These are phyloP conservation scores for Phalaenopsis hybrid DNA, from an alignment of 116 monocot genomes.

Conservation along the genomic window DNA sequence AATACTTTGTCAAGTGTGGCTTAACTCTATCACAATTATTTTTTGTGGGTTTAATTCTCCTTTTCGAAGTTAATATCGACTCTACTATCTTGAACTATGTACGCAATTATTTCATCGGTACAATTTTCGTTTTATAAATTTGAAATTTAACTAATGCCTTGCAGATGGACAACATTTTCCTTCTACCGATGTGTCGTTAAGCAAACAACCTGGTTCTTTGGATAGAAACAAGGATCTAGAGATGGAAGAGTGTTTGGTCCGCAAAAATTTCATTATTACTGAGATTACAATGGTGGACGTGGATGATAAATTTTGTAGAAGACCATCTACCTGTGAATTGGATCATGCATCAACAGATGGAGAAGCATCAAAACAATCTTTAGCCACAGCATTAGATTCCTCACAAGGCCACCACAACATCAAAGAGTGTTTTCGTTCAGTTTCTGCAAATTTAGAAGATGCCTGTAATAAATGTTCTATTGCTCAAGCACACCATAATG, in stretches of 20 bases:
- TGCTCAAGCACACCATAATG: not conserved
- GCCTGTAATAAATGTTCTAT: not conserved
- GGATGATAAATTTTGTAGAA: not conserved
- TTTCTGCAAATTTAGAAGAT: not conserved
- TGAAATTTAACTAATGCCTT: not conserved
- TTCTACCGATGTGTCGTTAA: not conserved
- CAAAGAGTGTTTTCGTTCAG: not conserved
- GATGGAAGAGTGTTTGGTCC: not conserved
- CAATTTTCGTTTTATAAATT: not conserved
- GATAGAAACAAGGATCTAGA: not conserved
- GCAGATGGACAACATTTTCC: not conserved
- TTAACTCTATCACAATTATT: not conserved
- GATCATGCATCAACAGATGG: not conserved
- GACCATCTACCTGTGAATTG: not conserved
- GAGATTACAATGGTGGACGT: not conserved
- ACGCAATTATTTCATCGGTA: not conserved
- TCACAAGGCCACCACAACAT: not conserved
- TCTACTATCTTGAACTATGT: no score
- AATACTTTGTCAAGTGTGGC: not conserved
- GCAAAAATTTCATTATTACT: not conserved
- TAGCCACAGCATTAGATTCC: not conserved
- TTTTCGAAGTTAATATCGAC: no score
- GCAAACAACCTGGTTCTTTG: not conserved
- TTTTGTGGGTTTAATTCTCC: no score
- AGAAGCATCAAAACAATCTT: not conserved